phyloP scores from a whole-genome alignment of 108 stramenopile species.

The Mediolabrus comicus region DNA sequence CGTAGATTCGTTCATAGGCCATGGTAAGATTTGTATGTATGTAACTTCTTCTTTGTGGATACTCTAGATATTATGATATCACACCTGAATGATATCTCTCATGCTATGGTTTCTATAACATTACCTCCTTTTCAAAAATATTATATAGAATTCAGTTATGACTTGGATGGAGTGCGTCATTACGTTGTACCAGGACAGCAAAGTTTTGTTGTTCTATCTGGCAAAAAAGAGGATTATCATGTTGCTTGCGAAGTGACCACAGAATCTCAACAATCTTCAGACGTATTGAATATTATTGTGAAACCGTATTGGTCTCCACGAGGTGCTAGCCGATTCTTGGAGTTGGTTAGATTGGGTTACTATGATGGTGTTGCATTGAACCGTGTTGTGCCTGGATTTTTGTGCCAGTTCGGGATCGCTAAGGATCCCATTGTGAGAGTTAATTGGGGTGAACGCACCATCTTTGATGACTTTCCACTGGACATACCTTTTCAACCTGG shows the following conservation, averaged over 20 bases:
- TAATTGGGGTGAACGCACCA: conserved; percentile 5
- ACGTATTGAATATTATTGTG: conserved; percentile 24
- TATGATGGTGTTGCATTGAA: conserved; percentile 74
- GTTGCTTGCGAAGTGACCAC: conserved; percentile 24
- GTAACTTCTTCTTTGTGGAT: background rate
- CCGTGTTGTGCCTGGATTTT: conserved; percentile 64
- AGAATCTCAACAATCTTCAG: background rate
- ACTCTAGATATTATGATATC: too few relatives aligned
- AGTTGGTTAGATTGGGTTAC: conserved; percentile 24
- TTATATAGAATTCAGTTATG: conserved; percentile 34
- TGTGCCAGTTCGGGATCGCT: conserved; percentile 59
- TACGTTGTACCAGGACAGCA: conserved; percentile 4
- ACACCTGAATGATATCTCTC: background rate
- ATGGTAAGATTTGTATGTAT: background rate
- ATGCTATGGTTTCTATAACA: background rate
- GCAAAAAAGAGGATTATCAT: conserved; percentile 5
- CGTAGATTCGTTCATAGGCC: background rate
- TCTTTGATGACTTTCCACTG: conserved; percentile 7
- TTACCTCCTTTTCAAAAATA: too few relatives aligned
- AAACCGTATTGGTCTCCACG: conserved; percentile 39
- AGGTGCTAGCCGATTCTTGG: conserved; percentile 32
- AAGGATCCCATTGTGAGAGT: conserved; percentile 8
- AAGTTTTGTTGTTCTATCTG: conserved; percentile 13
- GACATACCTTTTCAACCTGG: conserved; percentile 33
- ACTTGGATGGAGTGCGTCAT: conserved; percentile 9